Base-by-base conservation (phyloP, 2,329 filamentous ascomycete species). In the Fusarium sarcochroum region DNA sequence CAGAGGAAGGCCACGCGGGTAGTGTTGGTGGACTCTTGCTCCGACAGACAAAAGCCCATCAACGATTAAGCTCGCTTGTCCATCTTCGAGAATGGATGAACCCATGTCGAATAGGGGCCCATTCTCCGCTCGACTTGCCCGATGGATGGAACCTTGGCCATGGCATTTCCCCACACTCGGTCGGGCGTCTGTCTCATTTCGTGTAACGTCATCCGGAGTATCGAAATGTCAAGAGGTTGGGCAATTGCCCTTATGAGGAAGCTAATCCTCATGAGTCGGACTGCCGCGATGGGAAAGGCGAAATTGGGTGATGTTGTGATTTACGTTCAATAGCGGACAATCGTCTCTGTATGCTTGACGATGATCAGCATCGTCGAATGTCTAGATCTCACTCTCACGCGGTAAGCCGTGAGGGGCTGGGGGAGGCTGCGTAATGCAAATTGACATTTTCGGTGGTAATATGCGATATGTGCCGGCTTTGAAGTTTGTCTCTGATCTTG, bases 181-280 rank as follows among this genome's bases (percentile, higher is more conserved):
- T 51, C 35, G 42, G 50, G 41, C 32, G 42, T 63, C 52, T 66
- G 42, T 63, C 52, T 66, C 61, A 69, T 69, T 49, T 50, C 40
- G 52, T 70, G 54, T 40, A 70, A 70, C 66, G 46, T 63, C 66
- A 67, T 69, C 50, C 44, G 46, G 58, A 37, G 47, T 46, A 53
- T 60, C 44, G 10, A 40, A 54, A 46, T 30, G 42, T 49, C 53
- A 25, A 64, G 58, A 60, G 50, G 62, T 48, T 67, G 42, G 66
- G 32, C 49, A 61, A 62, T 61, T 41, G 50, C 46, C 42, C 37
- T 44, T 30, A 45, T 35, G 18, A 20, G 38, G 59, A 35, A 40
- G 37, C 58, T 30, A 63, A 23, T 42, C 50, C 53, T 41, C 21
- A 34, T 38, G 18, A 48, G 51, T 37, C 45, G 27, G 41, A 20